These are phyloP conservation scores for Saturnispora ahearnii DNA, from an alignment of 805 yeast genomes.

Conservation along the genomic window DNA sequence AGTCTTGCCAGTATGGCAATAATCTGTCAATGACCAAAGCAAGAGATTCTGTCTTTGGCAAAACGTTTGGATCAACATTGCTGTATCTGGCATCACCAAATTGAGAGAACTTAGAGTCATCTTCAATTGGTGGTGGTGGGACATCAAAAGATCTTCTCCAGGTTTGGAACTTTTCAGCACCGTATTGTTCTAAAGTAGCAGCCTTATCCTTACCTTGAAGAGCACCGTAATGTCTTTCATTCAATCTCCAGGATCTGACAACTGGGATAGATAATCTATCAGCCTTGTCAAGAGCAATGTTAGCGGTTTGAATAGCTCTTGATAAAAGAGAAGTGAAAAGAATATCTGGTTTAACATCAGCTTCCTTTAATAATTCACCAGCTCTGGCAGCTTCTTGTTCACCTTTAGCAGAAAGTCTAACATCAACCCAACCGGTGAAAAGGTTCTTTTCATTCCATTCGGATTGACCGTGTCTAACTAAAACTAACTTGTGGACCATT, in stretches of 20 bases:
- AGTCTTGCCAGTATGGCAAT: conserved; percentile 95
- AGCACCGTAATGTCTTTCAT: conserved; percentile 99
- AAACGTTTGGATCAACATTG: conserved; percentile 72
- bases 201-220: conserved; percentile 98
- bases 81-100: conserved; percentile 76
- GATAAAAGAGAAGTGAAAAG: conserved; percentile 85
- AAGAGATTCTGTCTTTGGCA: conserved; percentile 93
- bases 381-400: conserved; percentile 87
- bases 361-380: conserved; percentile 83
- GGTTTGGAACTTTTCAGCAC: conserved; percentile 86
- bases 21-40: conserved; percentile 92
- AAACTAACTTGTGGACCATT: conserved; percentile 54
- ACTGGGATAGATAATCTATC: conserved; percentile 89
- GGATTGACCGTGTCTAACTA: conserved; percentile 98
- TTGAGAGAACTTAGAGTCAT: conserved; percentile 75
- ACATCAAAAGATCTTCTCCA: conserved; percentile 97
- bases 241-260: conserved; percentile 93
- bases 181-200: conserved; percentile 77
- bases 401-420: conserved; percentile 74
- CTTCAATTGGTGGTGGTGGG: conserved; percentile 87
- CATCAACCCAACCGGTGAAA: conserved; percentile 99
- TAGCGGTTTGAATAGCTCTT: conserved; percentile 96
- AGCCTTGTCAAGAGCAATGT: conserved; percentile 82
- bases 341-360: conserved; percentile 76
- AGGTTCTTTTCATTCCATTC: conserved; percentile 98